Evolutionary conservation across 345 rosid species (phyloP).

Genomic region (Raphanus sativus): DNA sequence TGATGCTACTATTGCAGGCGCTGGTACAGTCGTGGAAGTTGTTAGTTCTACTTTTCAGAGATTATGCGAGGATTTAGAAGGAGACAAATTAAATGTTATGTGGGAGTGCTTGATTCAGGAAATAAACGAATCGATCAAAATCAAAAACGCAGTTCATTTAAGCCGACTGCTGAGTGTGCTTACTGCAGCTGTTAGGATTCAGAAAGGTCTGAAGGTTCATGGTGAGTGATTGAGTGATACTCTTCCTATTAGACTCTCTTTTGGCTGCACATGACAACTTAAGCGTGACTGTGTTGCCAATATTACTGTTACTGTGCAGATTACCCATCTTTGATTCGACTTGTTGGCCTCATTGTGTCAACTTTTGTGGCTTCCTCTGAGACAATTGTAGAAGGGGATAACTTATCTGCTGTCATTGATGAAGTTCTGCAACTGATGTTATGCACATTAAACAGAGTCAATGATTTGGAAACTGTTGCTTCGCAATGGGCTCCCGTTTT

Average conservation of each 20-base stretch:
- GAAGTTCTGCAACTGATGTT: constrained; percentile 66
- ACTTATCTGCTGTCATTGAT: constrained; percentile 50
- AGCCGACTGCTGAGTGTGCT: constrained; percentile 56
- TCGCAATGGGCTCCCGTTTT: constrained; percentile 76
- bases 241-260: constrained; percentile 13
- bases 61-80: constrained; percentile 57
- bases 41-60: constrained; percentile 53
- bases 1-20: constrained; percentile 45
- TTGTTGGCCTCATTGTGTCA: constrained; percentile 44
- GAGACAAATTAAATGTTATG: constrained; percentile 49
- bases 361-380: constrained; percentile 45
- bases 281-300: constrained; percentile 13
- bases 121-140: constrained; percentile 43
- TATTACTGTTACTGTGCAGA: constrained; percentile 47
- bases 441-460: constrained; percentile 53
- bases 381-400: constrained; percentile 38
- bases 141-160: constrained; percentile 41
- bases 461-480: constrained; percentile 45
- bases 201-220: constrained; percentile 44
- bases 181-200: constrained; percentile 49
- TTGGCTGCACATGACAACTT: neutral
- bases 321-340: constrained; percentile 52
- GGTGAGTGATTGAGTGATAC: constrained; percentile 46
- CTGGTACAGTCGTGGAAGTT: constrained; percentile 62
- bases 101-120: constrained; percentile 58